Conservation (phyloP, 768 basidiomycete genomes). For the Xerocomellus intermedius region DNA sequence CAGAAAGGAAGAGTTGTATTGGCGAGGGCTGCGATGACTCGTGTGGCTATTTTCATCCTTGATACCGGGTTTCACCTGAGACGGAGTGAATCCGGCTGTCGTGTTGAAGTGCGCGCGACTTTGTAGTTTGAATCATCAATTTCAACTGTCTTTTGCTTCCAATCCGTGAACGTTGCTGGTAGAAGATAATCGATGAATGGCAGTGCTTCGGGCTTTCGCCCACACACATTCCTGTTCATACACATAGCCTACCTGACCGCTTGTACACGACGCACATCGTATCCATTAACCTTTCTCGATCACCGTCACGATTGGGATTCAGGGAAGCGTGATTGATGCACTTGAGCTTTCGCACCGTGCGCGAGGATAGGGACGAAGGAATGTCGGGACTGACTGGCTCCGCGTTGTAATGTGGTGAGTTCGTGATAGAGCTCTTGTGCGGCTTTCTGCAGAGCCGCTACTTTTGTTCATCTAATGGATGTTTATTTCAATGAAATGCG, state of each 20-base stretch:
- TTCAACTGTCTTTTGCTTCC: too few relatives aligned
- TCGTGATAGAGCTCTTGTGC: neutral
- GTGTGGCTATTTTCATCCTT: too few relatives aligned
- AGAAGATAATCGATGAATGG: too few relatives aligned
- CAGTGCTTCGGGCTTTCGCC: neutral
- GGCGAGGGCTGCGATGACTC: constrained; percentile 2
- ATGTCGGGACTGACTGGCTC: too few relatives aligned
- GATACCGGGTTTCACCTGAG: too few relatives aligned
- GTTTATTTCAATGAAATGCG: neutral
- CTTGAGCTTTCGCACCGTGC: neutral
- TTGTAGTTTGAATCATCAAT: too few relatives aligned
- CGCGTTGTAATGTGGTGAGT: neutral
- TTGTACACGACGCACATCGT: neutral
- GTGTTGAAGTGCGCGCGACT: too few relatives aligned
- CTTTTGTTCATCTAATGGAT: neutral
- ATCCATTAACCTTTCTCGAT: neutral
- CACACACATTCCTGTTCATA: neutral
- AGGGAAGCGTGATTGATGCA: neutral
- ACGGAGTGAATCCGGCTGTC: too few relatives aligned
- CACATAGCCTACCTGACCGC: neutral
- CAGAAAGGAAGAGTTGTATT: constrained; percentile 9
- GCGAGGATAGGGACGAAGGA: neutral
- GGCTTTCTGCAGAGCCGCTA: neutral
- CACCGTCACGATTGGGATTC: neutral
- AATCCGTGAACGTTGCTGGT: too few relatives aligned